Evolutionary conservation across 148 eudicot genomes (phyloP).

Genomic region (Euryodendron excelsum): DNA sequence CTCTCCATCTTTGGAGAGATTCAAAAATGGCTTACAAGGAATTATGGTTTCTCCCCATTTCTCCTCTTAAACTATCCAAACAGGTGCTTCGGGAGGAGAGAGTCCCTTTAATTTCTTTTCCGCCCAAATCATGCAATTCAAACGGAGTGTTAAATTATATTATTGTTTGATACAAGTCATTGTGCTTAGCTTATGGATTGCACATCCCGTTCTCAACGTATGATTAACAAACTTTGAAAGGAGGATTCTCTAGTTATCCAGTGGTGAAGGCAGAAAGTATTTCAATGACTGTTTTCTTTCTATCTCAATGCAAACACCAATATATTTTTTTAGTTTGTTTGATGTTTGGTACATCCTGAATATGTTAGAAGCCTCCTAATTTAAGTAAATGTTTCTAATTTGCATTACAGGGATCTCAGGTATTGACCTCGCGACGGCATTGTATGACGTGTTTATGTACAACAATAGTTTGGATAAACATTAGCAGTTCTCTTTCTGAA

Average conservation of each 20-base stretch:
- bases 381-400: not conserved
- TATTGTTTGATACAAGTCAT: not conserved
- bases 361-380: not conserved
- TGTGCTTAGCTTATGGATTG: not conserved
- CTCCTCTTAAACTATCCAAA: no score
- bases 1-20: no score
- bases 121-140: no score
- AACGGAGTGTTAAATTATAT: no score
- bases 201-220: not conserved
- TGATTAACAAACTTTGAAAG: not conserved
- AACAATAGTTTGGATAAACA: slow-evolving; percentile 41
- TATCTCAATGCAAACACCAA: no score
- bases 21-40: no score
- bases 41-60: no score
- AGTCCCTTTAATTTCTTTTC: no score
- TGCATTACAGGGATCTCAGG: slow-evolving; percentile 47
- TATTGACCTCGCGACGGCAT: slow-evolving; percentile 50
- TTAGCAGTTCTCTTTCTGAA: slow-evolving; percentile 29
- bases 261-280: not conserved
- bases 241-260: not conserved
- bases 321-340: no score
- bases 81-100: no score
- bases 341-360: no score
- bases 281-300: not conserved
- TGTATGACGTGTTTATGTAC: slow-evolving; percentile 82